Evolutionary conservation across 805 yeast genomes (phyloP), one percentile per base, ranked within the genome.

Genomic region (Helenozyma rhizophorensis): DNA sequence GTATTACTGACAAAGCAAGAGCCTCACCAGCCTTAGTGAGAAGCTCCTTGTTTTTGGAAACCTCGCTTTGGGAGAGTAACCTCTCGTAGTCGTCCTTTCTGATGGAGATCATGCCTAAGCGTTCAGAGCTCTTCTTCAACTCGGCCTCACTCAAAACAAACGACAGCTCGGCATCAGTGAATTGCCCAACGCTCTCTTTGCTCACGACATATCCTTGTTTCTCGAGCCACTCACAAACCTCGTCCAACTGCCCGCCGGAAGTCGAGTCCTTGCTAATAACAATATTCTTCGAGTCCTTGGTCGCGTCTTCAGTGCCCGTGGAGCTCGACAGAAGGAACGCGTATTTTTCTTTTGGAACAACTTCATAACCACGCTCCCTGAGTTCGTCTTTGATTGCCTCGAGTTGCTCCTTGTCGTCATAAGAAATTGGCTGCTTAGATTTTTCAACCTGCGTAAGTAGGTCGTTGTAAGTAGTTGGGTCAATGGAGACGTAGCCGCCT

Each of bases 1-100:
- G 42, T 10, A 43, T 16, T 9, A 43, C 42, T 1, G 45, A 28
- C 28, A 43, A 28, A 4, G 45, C 32, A 13, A 40, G 37, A 3
- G 34, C 37, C 1, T 37, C 40, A 1, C 39, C 48, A 1, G 37
- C 38, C 8, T 34, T 22, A 7, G 29, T 18, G 7, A 38, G 16
- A 14, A 16, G 14, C 6, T 18, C 30, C 9, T 32, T 19, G 12
- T 37, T 33, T 6, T 28, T 19, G n/a, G 23, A 14, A 16, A 23
- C 18, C 14, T 31, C 21, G 2, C 42, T 27, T 14, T 31, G 29
- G 12, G 27, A 25, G 11, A 35, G 14, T 8, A 37, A 15, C 2
- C 28, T 34, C 4, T 21, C 21, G 27, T 30, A 35, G 3, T 17
- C 30, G 4, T 30, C 28, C 21, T 27, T 21, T 9, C 21, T 28